These are phyloP conservation scores for Pilaira anomala DNA, from an alignment of 192 early-diverging fungal species.

Conservation along the genomic window DNA sequence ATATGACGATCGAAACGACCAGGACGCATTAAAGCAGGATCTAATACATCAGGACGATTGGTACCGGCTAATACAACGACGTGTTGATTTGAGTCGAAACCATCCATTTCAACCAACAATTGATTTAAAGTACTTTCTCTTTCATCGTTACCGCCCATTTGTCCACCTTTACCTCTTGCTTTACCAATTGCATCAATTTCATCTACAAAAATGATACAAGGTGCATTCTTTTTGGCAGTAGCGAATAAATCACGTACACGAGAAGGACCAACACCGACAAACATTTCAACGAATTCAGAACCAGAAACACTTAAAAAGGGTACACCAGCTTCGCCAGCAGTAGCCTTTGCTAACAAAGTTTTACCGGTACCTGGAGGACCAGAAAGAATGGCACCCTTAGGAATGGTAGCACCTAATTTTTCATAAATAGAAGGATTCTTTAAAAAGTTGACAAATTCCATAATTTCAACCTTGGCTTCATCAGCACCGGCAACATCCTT, in stretches of 20 bases:
- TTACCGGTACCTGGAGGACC: conserved; percentile 95
- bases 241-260: conserved; percentile 96
- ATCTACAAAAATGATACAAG: conserved; percentile 99
- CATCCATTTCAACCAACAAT: conserved; percentile 99
- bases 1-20: conserved; percentile 99
- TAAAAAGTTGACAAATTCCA: conserved; percentile 99
- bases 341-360: conserved; percentile 98
- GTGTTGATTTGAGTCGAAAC: conserved; percentile 83
- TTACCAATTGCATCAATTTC: conserved; percentile 99
- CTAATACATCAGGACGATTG: conserved; percentile 95
- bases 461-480: conserved; percentile 99
- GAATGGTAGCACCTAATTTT: conserved; percentile 95
- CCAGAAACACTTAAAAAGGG: conserved; percentile 98
- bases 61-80: conserved; percentile 98
- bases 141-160: conserved; percentile 96
- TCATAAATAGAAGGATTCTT: conserved; percentile 93
- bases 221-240: conserved; percentile 94
- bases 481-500: conserved; percentile 99
- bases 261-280: conserved; percentile 95
- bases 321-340: conserved; percentile 97
- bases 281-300: conserved; percentile 99
- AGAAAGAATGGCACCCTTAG: conserved; percentile 95
- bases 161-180: conserved; percentile 83
- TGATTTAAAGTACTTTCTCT: conserved; percentile 97
- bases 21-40: conserved; percentile 92